These are phyloP conservation scores for Albizia julibrissin DNA, from an alignment of 306 rosid species.

Conservation along the genomic window DNA sequence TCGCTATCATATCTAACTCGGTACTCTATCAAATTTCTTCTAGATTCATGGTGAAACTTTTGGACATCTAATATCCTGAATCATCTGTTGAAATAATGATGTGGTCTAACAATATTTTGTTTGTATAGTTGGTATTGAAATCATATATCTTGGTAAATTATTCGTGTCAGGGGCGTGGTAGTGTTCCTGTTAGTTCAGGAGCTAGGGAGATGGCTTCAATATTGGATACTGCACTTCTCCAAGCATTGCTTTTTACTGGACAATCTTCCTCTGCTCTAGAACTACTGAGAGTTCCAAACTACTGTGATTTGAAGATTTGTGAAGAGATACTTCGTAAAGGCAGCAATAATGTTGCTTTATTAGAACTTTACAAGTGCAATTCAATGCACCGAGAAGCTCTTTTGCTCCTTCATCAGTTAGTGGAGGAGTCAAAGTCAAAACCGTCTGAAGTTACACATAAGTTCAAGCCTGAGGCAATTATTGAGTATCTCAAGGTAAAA, in stretches of 20 bases:
- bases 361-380: slow-evolving; percentile 91
- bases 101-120: not conserved
- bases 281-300: slow-evolving; percentile 77
- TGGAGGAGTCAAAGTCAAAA: slow-evolving; percentile 73
- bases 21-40: no score
- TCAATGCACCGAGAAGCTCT: slow-evolving; percentile 95
- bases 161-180: slow-evolving; percentile 71
- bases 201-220: slow-evolving; percentile 94
- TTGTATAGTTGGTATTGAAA: slow-evolving; percentile 5
- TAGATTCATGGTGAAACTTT: slow-evolving; percentile 24
- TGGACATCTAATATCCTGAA: slow-evolving; percentile 11
- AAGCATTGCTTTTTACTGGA: slow-evolving; percentile 92
- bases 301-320: slow-evolving; percentile 85
- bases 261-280: slow-evolving; percentile 75
- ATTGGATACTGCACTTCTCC: slow-evolving; percentile 90
- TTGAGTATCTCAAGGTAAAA: slow-evolving; percentile 94
- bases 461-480: slow-evolving; percentile 84
- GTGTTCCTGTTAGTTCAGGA: slow-evolving; percentile 63
- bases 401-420: slow-evolving; percentile 73
- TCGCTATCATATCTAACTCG: no score
- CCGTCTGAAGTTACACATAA: slow-evolving; percentile 63
- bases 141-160: slow-evolving; percentile 34
- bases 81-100: slow-evolving; percentile 12
- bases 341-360: slow-evolving; percentile 64
- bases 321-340: slow-evolving; percentile 79